phyloP scores from a whole-genome alignment of 257 asterid species.

The Capsicum rhomboideum region DNA sequence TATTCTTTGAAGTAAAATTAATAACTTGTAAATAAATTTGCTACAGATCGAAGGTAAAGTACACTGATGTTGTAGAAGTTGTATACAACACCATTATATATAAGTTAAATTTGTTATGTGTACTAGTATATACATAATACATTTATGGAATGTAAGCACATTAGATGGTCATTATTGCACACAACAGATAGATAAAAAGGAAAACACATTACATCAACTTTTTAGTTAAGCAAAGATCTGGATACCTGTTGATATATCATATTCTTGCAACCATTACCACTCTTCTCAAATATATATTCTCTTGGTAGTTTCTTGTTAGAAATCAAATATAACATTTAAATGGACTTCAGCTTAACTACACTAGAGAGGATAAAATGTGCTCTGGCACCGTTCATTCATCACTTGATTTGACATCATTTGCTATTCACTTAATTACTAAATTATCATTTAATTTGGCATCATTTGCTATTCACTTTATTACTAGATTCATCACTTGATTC shows the following conservation, averaged over 20 bases:
- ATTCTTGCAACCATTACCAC: constrained; percentile 32
- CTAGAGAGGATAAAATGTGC: neutral
- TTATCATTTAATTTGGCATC: neutral
- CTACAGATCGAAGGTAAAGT: neutral
- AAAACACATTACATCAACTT: constrained; percentile 27
- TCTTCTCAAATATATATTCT: constrained; percentile 16
- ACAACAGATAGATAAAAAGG: neutral
- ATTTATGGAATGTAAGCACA: neutral
- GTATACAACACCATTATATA: neutral
- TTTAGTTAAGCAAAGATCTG: constrained; percentile 36
- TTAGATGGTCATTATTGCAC: neutral
- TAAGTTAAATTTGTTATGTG: neutral
- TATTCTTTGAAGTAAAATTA: neutral
- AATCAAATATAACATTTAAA: neutral
- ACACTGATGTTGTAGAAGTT: neutral
- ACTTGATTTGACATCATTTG: no score
- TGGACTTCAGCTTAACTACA: neutral
- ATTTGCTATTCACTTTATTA: no score
- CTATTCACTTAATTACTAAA: no score
- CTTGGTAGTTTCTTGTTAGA: constrained; percentile 31
- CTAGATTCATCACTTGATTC: neutral
- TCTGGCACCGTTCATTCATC: neutral
- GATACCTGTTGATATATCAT: constrained; percentile 36
- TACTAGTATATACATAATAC: neutral
- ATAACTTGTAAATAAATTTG: neutral